A percentile compares a stretch with the other conserved stretches of the same genome.
Evolutionary conservation across 116 monocot species (phyloP).

Genomic region (Papilionanthe hybrid): DNA sequence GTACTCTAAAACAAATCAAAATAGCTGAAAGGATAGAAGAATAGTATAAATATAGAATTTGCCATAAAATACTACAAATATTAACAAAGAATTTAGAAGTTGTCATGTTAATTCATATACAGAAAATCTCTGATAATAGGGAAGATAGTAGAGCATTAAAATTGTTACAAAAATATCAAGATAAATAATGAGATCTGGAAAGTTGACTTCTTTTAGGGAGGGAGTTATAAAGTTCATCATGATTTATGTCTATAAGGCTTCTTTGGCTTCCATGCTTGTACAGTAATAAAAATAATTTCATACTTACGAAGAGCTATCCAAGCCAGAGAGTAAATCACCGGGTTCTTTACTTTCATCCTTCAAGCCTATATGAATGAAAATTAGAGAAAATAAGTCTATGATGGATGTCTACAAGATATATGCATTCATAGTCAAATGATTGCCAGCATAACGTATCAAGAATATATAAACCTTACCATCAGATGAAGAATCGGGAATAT

Average conservation of each 20-base stretch:
- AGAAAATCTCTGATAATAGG: not conserved
- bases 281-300: not conserved
- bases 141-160: not conserved
- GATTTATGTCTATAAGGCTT: not conserved
- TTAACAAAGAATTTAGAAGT: not conserved
- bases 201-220: not conserved
- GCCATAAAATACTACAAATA: not conserved
- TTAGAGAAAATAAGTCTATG: conserved; percentile 7
- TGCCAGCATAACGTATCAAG: not conserved
- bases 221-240: not conserved
- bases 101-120: not conserved
- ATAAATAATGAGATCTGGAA: not conserved
- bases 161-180: not conserved
- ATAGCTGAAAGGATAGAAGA: not conserved
- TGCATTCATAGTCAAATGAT: not conserved
- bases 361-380: conserved; percentile 27
- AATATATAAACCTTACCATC: conserved; percentile 35
- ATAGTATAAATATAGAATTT: not conserved
- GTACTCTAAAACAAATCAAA: not conserved
- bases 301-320: conserved; percentile 72
- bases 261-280: not conserved
- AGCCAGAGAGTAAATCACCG: conserved; percentile 32
- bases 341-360: conserved; percentile 55
- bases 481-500: conserved; percentile 64
- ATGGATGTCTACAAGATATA: not conserved